Base-by-base conservation (phyloP, 306 rosid genomes). In the Gastrolobium villosum region DNA sequence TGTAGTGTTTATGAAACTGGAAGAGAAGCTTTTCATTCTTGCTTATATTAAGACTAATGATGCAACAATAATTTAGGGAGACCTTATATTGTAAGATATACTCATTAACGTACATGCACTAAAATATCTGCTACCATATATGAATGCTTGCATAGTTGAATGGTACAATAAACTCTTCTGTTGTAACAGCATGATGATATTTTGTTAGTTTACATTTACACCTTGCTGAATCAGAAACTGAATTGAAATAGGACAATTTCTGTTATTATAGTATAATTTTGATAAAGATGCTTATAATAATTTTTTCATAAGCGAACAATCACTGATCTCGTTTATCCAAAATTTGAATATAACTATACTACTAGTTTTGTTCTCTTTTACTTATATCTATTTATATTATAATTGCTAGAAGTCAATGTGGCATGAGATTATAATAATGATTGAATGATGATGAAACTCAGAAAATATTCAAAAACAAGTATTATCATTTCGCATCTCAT, bases 41-140 rank as follows among this genome's bases (percentile, higher is more conserved):
- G 37, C 41, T 62, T 15, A 48, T 59, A 43, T 78, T 30, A 44
- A 44, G 40, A 63, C 53, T 32, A 44, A 40, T 63, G 32, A 35
- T 49, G 35, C 63, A 37, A 70, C 31, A 15, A 50, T 39, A 35
- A 52, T 54, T 37, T 5, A 7, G 35, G 2, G 2, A 5, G 8
- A 5, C 6, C 55, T 20, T 15, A 7, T n/a, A 48, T 13, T 11
- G 66, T 7, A 43, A 40, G 37, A 65, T 65, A 8, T 6, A 4
- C 39, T 20, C 15, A 28, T 43, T 9, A 45, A 6, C 2, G 50
- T 15, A 4, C 50, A 2, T 64, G 68, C 31, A 2, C 31, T 32
- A 0, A 32, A 20, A 20, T 20, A 28, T 3, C 35, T 55, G 36
- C 30, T 52, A 2, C 26, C 1, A 20, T 20, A 20, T 20, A 20